Evolutionary conservation across 1,284 basidiomycete species (phyloP).

Genomic region (Xerocomus nothofagi): DNA sequence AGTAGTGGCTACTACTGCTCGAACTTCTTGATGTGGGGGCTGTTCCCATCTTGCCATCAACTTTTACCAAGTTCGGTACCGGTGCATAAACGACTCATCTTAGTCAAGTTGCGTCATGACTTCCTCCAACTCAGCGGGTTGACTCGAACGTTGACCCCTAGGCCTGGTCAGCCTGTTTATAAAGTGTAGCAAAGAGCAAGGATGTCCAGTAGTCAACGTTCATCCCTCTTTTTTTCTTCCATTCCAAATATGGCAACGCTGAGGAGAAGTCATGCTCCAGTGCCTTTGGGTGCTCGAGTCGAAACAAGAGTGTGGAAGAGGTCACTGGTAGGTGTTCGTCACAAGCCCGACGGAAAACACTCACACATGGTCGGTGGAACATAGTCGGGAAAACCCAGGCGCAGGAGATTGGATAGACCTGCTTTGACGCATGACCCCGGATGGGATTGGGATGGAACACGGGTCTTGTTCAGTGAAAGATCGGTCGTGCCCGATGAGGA

Average conservation of each 20-base stretch:
- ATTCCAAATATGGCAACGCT: slow-evolving; percentile 21
- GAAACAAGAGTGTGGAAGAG: slow-evolving; percentile 14
- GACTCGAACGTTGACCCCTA: slow-evolving; percentile 6
- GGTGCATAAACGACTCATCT: slow-evolving; percentile 12
- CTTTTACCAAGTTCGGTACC: too few relatives aligned
- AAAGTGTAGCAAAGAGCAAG: slow-evolving; percentile 3
- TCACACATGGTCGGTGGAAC: slow-evolving; percentile 6
- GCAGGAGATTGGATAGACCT: slow-evolving; percentile 13
- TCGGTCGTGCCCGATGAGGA: not conserved
- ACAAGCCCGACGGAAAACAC: not conserved
- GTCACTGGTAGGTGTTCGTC: slow-evolving; percentile 13
- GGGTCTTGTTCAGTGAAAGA: slow-evolving; percentile 4
- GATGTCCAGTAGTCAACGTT: not conserved
- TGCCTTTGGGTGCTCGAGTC: slow-evolving; percentile 10
- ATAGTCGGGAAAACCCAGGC: slow-evolving; percentile 25
- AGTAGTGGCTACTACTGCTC: too few relatives aligned
- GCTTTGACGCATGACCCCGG: slow-evolving; percentile 18
- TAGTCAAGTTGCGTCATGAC: slow-evolving; percentile 9
- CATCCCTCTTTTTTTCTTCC: not conserved
- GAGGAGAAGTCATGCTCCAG: slow-evolving; percentile 17
- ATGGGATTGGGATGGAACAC: slow-evolving; percentile 29
- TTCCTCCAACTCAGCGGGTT: not conserved
- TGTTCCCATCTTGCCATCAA: too few relatives aligned
- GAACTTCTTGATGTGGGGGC: too few relatives aligned
- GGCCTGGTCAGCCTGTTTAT: slow-evolving; percentile 5